A percentile compares a stretch with the other conserved stretches of the same genome.
These are phyloP conservation scores for Hyphopichia pseudoburtonii DNA, from an alignment of 1,139 yeast species.

Conservation along the genomic window DNA sequence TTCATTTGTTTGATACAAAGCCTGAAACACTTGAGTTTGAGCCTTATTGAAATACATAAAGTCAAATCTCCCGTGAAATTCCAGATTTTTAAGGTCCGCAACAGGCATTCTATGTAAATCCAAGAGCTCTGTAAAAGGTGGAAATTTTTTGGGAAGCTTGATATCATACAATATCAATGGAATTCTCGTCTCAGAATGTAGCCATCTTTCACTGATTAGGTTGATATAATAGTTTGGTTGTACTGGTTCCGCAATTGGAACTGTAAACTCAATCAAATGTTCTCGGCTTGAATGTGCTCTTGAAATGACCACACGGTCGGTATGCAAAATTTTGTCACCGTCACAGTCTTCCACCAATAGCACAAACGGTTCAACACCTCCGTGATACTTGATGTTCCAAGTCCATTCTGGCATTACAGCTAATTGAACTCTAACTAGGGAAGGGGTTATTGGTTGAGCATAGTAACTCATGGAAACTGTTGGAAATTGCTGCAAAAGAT, in stretches of 20 bases:
- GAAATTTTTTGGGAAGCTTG: conserved; percentile 66
- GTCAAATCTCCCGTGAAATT: conserved; percentile 45
- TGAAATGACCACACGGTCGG: conserved; percentile 55
- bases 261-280: conserved; percentile 63
- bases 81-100: conserved; percentile 45
- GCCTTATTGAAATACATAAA: conserved; percentile 61
- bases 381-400: conserved; percentile 71
- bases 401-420: conserved; percentile 71
- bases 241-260: conserved; percentile 55
- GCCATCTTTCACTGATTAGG: conserved; percentile 80
- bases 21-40: conserved; percentile 69
- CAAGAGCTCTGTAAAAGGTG: conserved; percentile 57
- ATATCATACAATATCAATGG: conserved; percentile 61
- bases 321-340: conserved; percentile 69
- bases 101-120: conserved; percentile 53
- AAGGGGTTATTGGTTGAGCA: conserved; percentile 76
- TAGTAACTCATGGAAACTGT: conserved; percentile 54
- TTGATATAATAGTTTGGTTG: conserved; percentile 81
- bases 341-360: conserved; percentile 80
- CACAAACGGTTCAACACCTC: conserved; percentile 62
- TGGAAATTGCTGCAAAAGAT: conserved; percentile 73
- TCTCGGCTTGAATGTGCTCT: conserved; percentile 50
- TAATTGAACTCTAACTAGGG: conserved; percentile 62
- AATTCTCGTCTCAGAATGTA: conserved; percentile 65
- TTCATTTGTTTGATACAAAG: conserved; percentile 58